Base-by-base conservation (phyloP, 768 basidiomycete species). In the Phylloporus sp. region DNA sequence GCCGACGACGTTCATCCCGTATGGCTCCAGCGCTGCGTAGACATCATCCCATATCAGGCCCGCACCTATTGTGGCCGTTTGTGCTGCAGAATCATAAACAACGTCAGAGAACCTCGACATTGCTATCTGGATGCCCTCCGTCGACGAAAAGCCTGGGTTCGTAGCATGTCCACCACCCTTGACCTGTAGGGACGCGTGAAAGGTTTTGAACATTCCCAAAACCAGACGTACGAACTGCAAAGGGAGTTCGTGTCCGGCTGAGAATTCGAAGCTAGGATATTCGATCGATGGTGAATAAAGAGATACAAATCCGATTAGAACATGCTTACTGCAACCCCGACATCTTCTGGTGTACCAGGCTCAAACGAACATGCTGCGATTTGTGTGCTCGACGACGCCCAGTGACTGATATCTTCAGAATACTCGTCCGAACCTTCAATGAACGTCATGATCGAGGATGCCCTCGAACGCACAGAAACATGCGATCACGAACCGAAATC, bases 11-110 rank as follows among this genome's bases (percentile, higher is more conserved):
- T 71, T 81, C 9, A 81, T 76, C 1, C 65, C 67, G 36, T 70
- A 54, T 1, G 76, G 77, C 8, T 65, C 72, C 1, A 85, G 69
- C 10, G 47, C 49, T 7, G 61, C 63, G 49, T 84, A 86, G 65
- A 78, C 81, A 38, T 82, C 72, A 55, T 86, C 82, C 84, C 83
- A 87, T 13, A 78, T 65, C 3, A 80, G 58, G 9, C 73, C 70
- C 0, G 69, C 54, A 7, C 69, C 72, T 24, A 74, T 38, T 1
- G 62, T 64, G 2, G 59, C 79, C 0, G 72, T 76, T 47, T 73
- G 65, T 0, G 69, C 55, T 0, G 45, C 44, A 2, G 59, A 45
- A 36, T 77, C 57, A 39, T 80, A 80, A 1, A 46, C 62, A 14
- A 68, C 39, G 0, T 73, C 59, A 3, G 67, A 68, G 55, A 82